Evolutionary conservation across 805 yeast species (phyloP).

Genomic region (Candida alai): DNA sequence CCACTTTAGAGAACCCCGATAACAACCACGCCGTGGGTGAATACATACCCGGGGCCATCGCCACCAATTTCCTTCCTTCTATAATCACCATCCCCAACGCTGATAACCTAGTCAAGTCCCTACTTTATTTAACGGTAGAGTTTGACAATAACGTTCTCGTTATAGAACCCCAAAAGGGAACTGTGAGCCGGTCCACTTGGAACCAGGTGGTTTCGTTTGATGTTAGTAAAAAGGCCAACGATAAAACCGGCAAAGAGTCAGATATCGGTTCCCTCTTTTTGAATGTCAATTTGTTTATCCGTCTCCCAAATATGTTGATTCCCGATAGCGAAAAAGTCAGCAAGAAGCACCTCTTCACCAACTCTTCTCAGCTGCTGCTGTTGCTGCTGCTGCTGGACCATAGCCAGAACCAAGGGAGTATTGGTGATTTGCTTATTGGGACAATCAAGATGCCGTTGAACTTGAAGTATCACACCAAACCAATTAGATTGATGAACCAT

Average conservation of each 20-base stretch:
- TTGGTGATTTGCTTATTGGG: conserved; percentile 74
- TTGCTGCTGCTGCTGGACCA: conserved; percentile 23
- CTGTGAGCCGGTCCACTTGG: conserved; percentile 75
- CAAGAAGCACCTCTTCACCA: conserved; percentile 29
- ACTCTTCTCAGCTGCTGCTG: conserved; percentile 15
- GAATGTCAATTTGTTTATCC: conserved; percentile 72
- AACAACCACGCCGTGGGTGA: conserved; percentile 16
- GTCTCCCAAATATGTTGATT: conserved; percentile 64
- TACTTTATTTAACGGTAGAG: conserved; percentile 84
- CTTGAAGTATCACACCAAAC: conserved; percentile 46
- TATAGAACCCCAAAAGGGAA: conserved; percentile 81
- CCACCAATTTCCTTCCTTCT: conserved; percentile 46
- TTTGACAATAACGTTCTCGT: conserved; percentile 92
- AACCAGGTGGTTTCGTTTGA: conserved; percentile 90
- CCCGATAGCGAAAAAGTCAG: conserved; percentile 35
- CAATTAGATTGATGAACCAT: conserved; percentile 64
- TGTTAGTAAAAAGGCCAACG: conserved; percentile 43
- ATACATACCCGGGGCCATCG: conserved; percentile 28
- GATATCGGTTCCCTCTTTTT: conserved; percentile 48
- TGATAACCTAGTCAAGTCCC: conserved; percentile 52
- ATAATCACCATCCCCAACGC: conserved; percentile 52
- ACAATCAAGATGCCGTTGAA: conserved; percentile 60
- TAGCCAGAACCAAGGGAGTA: conserved; percentile 21
- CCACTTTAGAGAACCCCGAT: conserved; percentile 11
- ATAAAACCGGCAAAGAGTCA: conserved; percentile 22